Evolutionary conservation across 2,329 filamentous ascomycete species (phyloP).

Genomic region (Fusarium mangiferae): DNA sequence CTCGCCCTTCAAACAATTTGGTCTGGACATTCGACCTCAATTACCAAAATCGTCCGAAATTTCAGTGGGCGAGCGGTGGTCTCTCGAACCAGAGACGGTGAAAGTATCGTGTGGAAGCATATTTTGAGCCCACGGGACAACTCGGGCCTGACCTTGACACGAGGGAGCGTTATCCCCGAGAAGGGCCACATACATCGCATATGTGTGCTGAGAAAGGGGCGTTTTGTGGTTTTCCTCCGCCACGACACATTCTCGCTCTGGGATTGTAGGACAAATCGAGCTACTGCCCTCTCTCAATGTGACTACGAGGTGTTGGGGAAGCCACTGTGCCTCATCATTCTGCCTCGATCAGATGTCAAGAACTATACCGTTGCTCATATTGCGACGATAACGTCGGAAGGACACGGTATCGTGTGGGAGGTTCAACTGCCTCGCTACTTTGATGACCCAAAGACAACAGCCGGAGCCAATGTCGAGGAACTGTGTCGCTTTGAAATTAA

Average conservation of each 20-base stretch:
- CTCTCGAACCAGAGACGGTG: constrained; percentile 80
- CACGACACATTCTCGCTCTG: constrained; percentile 78
- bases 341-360: constrained; percentile 71
- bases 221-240: constrained; percentile 84
- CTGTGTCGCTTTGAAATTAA: constrained; percentile 79
- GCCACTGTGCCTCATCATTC: constrained; percentile 80
- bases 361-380: constrained; percentile 73
- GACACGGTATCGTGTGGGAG: constrained; percentile 85
- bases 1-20: constrained; percentile 74
- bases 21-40: constrained; percentile 83
- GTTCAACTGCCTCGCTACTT: constrained; percentile 67
- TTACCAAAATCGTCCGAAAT: constrained; percentile 89
- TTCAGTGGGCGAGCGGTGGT: constrained; percentile 82
- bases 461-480: constrained; percentile 60
- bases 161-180: constrained; percentile 75
- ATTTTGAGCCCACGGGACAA: constrained; percentile 53
- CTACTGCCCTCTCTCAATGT: constrained; percentile 61
- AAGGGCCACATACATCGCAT: constrained; percentile 81
- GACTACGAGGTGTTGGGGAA: constrained; percentile 72
- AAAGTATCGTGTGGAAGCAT: constrained; percentile 87
- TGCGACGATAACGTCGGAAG: constrained; percentile 82
- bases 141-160: constrained; percentile 61
- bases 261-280: constrained; percentile 75
- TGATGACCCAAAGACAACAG: constrained; percentile 38
- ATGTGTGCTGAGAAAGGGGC: constrained; percentile 79